phyloP scores from a whole-genome alignment of 1,284 basidiomycete genomes.

The Pseudozyma tsukubaensis region DNA sequence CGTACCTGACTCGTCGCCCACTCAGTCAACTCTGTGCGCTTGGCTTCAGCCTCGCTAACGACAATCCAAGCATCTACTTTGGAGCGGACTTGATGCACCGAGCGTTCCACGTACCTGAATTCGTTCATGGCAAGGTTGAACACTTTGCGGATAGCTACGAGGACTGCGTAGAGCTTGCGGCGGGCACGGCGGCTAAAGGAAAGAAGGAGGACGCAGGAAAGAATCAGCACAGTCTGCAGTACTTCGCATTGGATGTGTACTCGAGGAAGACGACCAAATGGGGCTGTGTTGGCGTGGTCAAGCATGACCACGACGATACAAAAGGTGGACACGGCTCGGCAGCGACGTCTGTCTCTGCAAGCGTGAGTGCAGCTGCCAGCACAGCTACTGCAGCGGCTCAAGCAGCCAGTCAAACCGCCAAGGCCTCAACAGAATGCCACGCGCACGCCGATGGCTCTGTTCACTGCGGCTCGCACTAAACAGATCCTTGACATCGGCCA shows the following conservation, averaged over 20 bases:
- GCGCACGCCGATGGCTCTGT: slow-evolving; percentile 42
- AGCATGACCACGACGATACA: slow-evolving; percentile 5
- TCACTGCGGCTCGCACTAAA: slow-evolving; percentile 45
- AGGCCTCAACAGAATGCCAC: slow-evolving; percentile 32
- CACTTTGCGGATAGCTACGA: slow-evolving; percentile 69
- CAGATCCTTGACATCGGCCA: too few relatives aligned
- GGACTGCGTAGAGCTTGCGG: slow-evolving; percentile 68
- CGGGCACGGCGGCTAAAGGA: slow-evolving; percentile 64
- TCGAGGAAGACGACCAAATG: slow-evolving; percentile 67
- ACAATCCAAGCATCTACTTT: slow-evolving; percentile 64
- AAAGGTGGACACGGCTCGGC: not conserved
- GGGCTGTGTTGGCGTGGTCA: slow-evolving; percentile 42
- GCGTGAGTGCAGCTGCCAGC: not conserved
- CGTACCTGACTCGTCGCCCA: slow-evolving; percentile 42
- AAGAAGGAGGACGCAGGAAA: slow-evolving; percentile 62
- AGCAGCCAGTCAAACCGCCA: not conserved
- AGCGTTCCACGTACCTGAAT: slow-evolving; percentile 68
- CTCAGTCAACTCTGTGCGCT: slow-evolving; percentile 62
- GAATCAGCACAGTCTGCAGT: slow-evolving; percentile 70
- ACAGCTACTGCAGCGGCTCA: not conserved
- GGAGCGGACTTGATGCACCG: slow-evolving; percentile 70
- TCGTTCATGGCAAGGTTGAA: slow-evolving; percentile 65
- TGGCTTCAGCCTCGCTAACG: slow-evolving; percentile 67
- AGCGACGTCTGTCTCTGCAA: too few relatives aligned
- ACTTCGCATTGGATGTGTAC: slow-evolving; percentile 70